phyloP scores from a whole-genome alignment of 1,139 yeast genomes.

The Pneumocystis carinii region DNA sequence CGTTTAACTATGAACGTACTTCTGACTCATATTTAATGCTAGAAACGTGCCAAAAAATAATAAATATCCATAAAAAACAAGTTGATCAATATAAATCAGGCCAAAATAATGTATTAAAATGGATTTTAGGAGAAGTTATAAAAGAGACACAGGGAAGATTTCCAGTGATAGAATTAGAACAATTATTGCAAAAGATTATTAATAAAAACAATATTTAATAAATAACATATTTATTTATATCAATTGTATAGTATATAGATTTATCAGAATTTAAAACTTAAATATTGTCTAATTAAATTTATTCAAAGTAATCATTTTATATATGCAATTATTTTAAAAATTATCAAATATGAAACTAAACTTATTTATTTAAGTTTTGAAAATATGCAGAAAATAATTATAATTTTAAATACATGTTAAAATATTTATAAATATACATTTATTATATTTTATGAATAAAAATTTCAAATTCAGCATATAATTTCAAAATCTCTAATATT shows the following conservation, averaged over 20 bases:
- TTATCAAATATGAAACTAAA: not conserved
- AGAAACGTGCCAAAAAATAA: constrained; percentile 38
- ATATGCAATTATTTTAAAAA: not conserved
- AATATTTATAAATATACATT: not conserved
- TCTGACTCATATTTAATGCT: constrained; percentile 33
- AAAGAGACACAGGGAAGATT: constrained; percentile 45
- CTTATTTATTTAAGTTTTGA: not conserved
- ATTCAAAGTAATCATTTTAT: not conserved
- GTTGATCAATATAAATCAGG: constrained; percentile 44
- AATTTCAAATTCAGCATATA: not conserved
- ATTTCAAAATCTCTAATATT: not conserved
- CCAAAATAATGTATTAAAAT: constrained; percentile 49
- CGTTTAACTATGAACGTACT: constrained; percentile 39
- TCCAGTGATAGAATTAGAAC: constrained; percentile 11
- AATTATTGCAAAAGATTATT: not conserved
- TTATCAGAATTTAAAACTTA: not conserved
- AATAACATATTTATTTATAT: not conserved
- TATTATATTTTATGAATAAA: too few species aligned
- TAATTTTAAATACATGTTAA: not conserved
- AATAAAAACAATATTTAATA: not conserved
- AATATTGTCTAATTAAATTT: not conserved
- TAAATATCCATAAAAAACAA: constrained; percentile 39
- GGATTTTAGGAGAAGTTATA: constrained; percentile 76
- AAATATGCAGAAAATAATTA: too few species aligned
- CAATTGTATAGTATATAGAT: not conserved